Evolutionary conservation across 371 early-diverging fungal genomes (phyloP).

Genomic region (Umbelopsis sp.): DNA sequence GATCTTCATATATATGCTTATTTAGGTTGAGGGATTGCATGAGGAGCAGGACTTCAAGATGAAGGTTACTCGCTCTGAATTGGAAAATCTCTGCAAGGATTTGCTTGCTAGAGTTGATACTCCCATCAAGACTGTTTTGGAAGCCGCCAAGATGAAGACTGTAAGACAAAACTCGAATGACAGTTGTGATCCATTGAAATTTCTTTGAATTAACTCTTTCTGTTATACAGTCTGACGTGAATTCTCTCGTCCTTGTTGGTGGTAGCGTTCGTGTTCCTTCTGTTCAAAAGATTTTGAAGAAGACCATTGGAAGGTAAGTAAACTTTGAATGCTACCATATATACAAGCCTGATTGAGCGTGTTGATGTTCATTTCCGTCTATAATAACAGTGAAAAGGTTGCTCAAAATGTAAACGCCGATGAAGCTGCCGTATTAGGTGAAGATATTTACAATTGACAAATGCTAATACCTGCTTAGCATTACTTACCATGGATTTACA

Average conservation of each 20-base stretch:
- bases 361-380: neutral
- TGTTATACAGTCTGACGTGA: conserved; percentile 57
- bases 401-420: conserved; percentile 94
- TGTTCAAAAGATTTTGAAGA: conserved; percentile 72
- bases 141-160: conserved; percentile 68
- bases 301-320: conserved; percentile 77
- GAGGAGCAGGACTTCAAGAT: conserved; percentile 86
- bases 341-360: too few relatives aligned
- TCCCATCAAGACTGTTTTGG: conserved; percentile 76
- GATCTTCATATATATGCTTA: neutral
- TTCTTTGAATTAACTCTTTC: neutral
- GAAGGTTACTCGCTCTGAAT: conserved; percentile 76
- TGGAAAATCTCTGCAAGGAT: conserved; percentile 73
- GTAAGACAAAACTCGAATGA: conserved; percentile 37
- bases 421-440: conserved; percentile 93
- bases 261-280: conserved; percentile 91
- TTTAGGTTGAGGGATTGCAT: conserved; percentile 82
- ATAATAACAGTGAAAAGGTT: conserved; percentile 67
- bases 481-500: neutral
- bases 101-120: conserved; percentile 70
- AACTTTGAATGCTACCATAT: too few relatives aligned
- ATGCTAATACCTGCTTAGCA: neutral
- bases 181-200: too few relatives aligned
- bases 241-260: conserved; percentile 92
- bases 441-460: neutral